These are phyloP conservation scores for Elaeis guineensis DNA, from an alignment of 176 grass and related monocot species.

Conservation along the genomic window DNA sequence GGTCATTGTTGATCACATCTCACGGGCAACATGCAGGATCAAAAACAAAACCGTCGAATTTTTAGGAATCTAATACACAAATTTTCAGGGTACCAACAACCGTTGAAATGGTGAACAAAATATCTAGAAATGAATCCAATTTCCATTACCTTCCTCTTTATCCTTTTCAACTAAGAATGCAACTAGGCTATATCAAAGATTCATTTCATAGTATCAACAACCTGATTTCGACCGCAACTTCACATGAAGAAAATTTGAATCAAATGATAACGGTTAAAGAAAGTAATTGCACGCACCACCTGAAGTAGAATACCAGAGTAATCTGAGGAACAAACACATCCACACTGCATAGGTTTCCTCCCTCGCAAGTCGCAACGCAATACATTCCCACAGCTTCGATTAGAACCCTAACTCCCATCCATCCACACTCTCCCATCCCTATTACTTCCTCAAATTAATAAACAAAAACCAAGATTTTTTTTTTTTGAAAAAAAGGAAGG, in stretches of 20 bases:
- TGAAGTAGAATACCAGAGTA: constrained; percentile 63
- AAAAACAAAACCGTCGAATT: constrained; percentile 51
- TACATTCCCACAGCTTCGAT: constrained; percentile 63
- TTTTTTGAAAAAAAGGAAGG: constrained; percentile 12
- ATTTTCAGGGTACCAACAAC: too few species aligned
- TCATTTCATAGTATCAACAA: too few species aligned
- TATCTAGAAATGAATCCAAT: too few species aligned
- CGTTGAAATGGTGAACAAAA: too few species aligned
- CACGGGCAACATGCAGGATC: constrained; percentile 48
- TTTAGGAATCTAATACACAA: too few species aligned
- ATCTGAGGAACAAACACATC: constrained; percentile 84
- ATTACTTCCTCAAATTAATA: too few species aligned
- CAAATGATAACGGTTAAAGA: neutral
- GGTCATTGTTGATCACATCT: constrained; percentile 41
- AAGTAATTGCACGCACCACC: constrained; percentile 26
- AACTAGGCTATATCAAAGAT: too few species aligned
- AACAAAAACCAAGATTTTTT: too few species aligned
- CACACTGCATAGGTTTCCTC: constrained; percentile 64
- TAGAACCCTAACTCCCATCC: neutral
- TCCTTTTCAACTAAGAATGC: too few species aligned
- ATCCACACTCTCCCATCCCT: neutral
- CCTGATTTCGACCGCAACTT: too few species aligned
- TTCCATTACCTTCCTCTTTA: too few species aligned
- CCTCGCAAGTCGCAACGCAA: constrained; percentile 70
- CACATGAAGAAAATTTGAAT: neutral